phyloP scores from a whole-genome alignment of 805 yeast genomes.

The Zygosaccharomyces pseudorouxii region DNA sequence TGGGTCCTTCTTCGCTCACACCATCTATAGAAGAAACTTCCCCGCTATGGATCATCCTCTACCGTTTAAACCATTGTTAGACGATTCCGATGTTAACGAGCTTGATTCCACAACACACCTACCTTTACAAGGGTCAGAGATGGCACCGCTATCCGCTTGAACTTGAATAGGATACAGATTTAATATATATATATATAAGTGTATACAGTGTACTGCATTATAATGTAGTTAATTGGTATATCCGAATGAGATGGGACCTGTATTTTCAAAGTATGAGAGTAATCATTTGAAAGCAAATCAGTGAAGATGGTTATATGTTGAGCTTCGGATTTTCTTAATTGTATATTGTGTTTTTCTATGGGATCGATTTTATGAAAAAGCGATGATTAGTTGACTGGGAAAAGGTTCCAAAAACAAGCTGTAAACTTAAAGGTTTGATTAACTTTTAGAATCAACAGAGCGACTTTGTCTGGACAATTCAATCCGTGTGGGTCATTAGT shows the following conservation, averaged over 20 bases:
- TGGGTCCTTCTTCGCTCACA: constrained; percentile 56
- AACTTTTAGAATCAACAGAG: background rate
- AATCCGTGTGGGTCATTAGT: too few relatives aligned
- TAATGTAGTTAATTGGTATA: background rate
- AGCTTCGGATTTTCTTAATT: background rate
- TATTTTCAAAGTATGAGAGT: background rate
- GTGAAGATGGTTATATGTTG: background rate
- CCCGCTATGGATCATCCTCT: constrained; percentile 34
- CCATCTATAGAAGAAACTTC: constrained; percentile 39
- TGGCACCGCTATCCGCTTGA: constrained; percentile 15
- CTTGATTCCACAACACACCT: background rate
- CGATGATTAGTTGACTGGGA: background rate
- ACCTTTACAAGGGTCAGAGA: constrained; percentile 24
- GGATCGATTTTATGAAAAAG: background rate
- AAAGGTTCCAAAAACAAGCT: background rate
- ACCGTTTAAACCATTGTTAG: constrained; percentile 40
- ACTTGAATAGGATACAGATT: background rate
- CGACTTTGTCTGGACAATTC: too few relatives aligned
- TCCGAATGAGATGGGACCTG: background rate
- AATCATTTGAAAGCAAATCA: background rate
- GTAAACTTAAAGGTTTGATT: background rate
- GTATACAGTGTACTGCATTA: background rate
- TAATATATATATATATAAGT: background rate
- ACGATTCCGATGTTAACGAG: constrained; percentile 38
- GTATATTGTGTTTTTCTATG: background rate